A percentile compares a stretch with the other conserved stretches of the same genome.
Evolutionary conservation across 345 rosid species (phyloP).

Genomic region (Nasturtium officinale): DNA sequence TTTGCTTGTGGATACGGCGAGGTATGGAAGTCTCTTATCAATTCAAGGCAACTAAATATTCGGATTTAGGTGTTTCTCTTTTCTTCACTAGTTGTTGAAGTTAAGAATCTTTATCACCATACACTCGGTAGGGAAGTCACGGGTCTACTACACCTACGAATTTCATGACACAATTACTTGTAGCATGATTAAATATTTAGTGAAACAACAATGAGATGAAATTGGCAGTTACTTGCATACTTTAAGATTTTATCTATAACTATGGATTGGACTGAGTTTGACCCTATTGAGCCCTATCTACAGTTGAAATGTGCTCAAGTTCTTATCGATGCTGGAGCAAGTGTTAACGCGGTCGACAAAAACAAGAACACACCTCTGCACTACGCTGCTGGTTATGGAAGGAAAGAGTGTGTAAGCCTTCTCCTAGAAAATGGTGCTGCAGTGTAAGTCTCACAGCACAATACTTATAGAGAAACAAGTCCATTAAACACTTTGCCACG

Average conservation of each 20-base stretch:
- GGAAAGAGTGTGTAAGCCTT: slow-evolving; percentile 92
- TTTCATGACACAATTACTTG: slow-evolving; percentile 13
- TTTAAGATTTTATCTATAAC: neutral
- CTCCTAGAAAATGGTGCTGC: slow-evolving; percentile 92
- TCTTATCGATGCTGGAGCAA: slow-evolving; percentile 89
- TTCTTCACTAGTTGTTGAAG: slow-evolving; percentile 8
- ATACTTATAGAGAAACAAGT: neutral
- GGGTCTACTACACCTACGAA: neutral
- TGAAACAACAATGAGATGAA: slow-evolving; percentile 2
- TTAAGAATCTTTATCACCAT: slow-evolving; percentile 28
- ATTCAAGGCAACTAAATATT: neutral
- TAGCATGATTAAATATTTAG: slow-evolving; percentile 1
- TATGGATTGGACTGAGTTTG: slow-evolving; percentile 14
- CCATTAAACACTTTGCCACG: neutral
- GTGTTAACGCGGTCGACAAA: slow-evolving; percentile 88
- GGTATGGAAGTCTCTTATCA: slow-evolving; percentile 52
- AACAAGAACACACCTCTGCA: slow-evolving; percentile 97
- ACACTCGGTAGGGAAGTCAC: slow-evolving; percentile 6
- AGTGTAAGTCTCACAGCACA: slow-evolving; percentile 66
- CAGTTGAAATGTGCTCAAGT: slow-evolving; percentile 88
- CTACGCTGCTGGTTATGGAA: slow-evolving; percentile 97
- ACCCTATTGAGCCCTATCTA: slow-evolving; percentile 25
- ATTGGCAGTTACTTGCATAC: neutral
- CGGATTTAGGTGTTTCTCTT: neutral
- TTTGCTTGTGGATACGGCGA: slow-evolving; percentile 99